Conservation (phyloP, 179 eudicot genomes). For the Patellifolia procumbens region DNA sequence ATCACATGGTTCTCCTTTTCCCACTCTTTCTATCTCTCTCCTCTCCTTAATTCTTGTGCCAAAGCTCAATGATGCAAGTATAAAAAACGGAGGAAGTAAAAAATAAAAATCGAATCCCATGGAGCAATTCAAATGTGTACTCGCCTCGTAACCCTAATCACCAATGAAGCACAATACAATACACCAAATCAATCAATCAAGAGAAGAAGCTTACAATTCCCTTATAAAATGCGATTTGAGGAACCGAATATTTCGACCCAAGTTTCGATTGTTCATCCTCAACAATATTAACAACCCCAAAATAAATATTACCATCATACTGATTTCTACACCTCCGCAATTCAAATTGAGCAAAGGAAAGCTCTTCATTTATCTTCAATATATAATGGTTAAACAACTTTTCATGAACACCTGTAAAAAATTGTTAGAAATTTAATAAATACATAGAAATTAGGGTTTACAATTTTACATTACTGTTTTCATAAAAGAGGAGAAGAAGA, state of each 20-base stretch:
- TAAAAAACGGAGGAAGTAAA: too few species aligned
- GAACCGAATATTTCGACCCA: conserved; percentile 74
- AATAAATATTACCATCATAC: conserved; percentile 73
- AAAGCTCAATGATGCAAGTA: too few species aligned
- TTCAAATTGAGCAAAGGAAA: conserved; percentile 78
- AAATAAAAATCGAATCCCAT: not conserved
- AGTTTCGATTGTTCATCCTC: conserved; percentile 90
- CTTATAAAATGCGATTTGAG: conserved; percentile 90
- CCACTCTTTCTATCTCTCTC: too few species aligned
- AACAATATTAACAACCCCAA: conserved; percentile 86
- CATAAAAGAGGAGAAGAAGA: not conserved
- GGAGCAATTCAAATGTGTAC: not conserved
- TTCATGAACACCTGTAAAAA: conserved; percentile 47
- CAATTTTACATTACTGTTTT: too few species aligned
- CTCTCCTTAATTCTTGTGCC: too few species aligned
- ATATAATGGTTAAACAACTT: conserved; percentile 65
- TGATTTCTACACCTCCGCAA: conserved; percentile 85
- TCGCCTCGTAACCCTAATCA: not conserved
- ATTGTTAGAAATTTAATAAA: not conserved
- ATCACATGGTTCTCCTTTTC: too few species aligned
- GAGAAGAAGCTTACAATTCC: conserved; percentile 66
- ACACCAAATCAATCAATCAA: not conserved
- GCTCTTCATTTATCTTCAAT: conserved; percentile 68
- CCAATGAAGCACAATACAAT: not conserved
- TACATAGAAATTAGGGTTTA: not conserved